Conservation (phyloP, 1,284 basidiomycete species). For the Ganoderma resinaceum region DNA sequence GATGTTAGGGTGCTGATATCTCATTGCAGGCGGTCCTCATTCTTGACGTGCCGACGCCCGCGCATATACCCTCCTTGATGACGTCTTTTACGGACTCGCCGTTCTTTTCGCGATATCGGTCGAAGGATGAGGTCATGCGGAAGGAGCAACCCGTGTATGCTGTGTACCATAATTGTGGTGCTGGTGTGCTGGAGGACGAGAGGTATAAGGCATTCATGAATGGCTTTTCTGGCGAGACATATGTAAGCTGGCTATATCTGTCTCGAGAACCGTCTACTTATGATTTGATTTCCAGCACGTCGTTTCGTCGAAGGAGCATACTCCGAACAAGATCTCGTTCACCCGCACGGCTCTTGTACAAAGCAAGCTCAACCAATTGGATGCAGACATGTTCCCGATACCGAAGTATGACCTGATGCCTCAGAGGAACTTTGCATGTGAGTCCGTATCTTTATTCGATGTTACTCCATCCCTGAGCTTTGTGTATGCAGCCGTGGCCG, state of each 20-base stretch:
- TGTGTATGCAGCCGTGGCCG: conserved; percentile 47
- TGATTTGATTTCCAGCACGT: conserved; percentile 26
- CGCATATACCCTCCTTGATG: conserved; percentile 67
- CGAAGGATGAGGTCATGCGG: conserved; percentile 47
- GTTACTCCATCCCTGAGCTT: neutral
- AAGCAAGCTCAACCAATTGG: conserved; percentile 76
- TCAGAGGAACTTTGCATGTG: conserved; percentile 50
- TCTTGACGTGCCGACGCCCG: conserved; percentile 65
- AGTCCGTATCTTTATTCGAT: conserved; percentile 7
- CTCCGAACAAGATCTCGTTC: conserved; percentile 76
- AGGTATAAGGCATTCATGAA: conserved; percentile 79
- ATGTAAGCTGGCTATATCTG: conserved; percentile 31
- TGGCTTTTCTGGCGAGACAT: conserved; percentile 39
- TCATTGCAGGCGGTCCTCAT: conserved; percentile 58
- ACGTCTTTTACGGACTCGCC: conserved; percentile 57
- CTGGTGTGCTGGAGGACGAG: conserved; percentile 70
- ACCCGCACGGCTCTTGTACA: conserved; percentile 78
- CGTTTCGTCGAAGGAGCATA: conserved; percentile 55
- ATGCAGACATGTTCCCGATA: conserved; percentile 77
- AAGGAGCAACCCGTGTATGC: conserved; percentile 58
- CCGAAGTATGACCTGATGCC: conserved; percentile 60
- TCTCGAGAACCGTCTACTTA: neutral
- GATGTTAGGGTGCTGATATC: neutral
- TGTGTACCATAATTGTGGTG: conserved; percentile 74
- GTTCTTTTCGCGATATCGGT: conserved; percentile 57